Evolutionary conservation across 495 filamentous ascomycete genomes (phyloP).

Genomic region (Pyrenopolyporus hunteri): DNA sequence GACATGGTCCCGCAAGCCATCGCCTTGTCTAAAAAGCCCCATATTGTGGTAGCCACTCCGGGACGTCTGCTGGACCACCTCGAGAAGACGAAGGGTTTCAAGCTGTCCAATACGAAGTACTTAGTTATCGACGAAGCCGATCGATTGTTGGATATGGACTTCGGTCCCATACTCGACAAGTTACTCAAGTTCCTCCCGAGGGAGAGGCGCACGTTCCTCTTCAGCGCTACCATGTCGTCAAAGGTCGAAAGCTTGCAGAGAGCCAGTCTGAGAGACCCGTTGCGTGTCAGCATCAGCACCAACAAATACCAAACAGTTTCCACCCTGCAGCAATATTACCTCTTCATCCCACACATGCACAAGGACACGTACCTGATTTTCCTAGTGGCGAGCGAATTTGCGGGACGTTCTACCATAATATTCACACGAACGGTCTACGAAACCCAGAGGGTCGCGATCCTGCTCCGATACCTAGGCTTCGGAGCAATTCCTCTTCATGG

Average conservation of each 20-base stretch:
- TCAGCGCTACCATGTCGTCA: constrained; percentile 90
- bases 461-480: constrained; percentile 77
- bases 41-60: constrained; percentile 87
- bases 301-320: constrained; percentile 88
- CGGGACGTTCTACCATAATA: constrained; percentile 82
- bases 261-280: constrained; percentile 76
- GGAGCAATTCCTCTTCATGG: constrained; percentile 91
- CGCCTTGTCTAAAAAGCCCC: constrained; percentile 87
- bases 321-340: constrained; percentile 78
- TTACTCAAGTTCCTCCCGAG: constrained; percentile 86
- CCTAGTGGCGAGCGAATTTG: constrained; percentile 76
- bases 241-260: constrained; percentile 93
- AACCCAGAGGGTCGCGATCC: constrained; percentile 79
- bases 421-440: constrained; percentile 95
- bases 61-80: constrained; percentile 91
- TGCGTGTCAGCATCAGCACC: constrained; percentile 71
- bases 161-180: constrained; percentile 89
- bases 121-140: constrained; percentile 97
- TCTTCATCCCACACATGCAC: constrained; percentile 85
- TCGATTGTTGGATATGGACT: constrained; percentile 89
- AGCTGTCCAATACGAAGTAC: constrained; percentile 76
- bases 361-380: constrained; percentile 92
- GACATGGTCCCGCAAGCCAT: constrained; percentile 93
- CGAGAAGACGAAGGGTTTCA: constrained; percentile 97
- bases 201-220: constrained; percentile 84